Evolutionary conservation across 306 rosid species (phyloP), one percentile per base, ranked within the genome.

Genomic region (Dalbergia cultrata): DNA sequence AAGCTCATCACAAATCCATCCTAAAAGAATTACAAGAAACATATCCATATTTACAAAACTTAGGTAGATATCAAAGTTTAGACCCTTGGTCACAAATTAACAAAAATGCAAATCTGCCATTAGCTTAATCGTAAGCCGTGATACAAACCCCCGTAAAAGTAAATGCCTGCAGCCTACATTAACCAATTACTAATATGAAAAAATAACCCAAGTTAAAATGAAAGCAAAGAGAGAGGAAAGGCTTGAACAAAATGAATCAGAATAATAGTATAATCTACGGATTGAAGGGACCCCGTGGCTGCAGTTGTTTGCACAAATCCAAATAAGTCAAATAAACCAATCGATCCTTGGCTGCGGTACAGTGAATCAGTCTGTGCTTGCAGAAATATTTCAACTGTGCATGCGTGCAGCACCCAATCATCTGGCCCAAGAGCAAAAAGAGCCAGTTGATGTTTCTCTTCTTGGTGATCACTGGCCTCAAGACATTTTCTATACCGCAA

Each of bases 391-490:
- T 87, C 70, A 91, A 76, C 39, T 87, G 86, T 6, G 63, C 17
- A 1, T 80, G 83, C 0, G 69, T 85, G 67, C 88, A 84, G 37
- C 57, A 75, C 0, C 90, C 86, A n/a, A 90, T 69, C 88, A 87
- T 85, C 47, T 85, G 80, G 1, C 92, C 90, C 68, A 87, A 31
- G 12, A 90, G 70, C 92, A 90, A 69, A 64, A 90, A 90, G 41
- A 90, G 26, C 92, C 95, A 88, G 8, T 88, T 90, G 37, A 76
- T 84, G 8, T 2, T 3, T 58, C 80, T 83, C 22, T 71, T 54
- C 0, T 10, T 14, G 57, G 64, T 13, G 0, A 87, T 22, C 0
- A 85, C 22, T 16, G 90, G 91, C 80, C 31, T 84, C 12, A 17
- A 80, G 9, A 79, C 49, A 0, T 82, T 80, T 13, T 78, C 81